Conservation (phyloP, 108 stramenopile genomes). For the Ochromonas danica region DNA sequence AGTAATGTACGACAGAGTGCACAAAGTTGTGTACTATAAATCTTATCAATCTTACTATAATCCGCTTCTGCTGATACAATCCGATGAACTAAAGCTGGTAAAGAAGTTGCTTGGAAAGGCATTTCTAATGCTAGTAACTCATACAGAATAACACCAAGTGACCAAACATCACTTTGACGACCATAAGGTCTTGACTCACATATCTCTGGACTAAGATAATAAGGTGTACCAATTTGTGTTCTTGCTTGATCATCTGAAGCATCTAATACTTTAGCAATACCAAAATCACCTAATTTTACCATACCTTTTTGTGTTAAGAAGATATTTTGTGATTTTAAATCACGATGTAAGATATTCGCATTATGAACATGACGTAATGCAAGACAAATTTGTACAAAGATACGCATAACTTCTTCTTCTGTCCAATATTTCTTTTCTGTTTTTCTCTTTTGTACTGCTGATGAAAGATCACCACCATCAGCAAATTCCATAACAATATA, state of each 20-base stretch:
- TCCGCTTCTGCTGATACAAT: not conserved
- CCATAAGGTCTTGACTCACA: constrained; percentile 54
- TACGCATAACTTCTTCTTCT: constrained; percentile 41
- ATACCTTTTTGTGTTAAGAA: constrained; percentile 57
- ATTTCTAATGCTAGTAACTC: constrained; percentile 46
- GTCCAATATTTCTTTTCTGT: constrained; percentile 4
- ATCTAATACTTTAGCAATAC: constrained; percentile 58
- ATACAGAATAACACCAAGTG: constrained; percentile 51
- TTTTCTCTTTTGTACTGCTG: constrained; percentile 40
- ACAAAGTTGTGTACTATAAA: not conserved
- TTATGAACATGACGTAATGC: constrained; percentile 57
- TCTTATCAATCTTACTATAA: not conserved
- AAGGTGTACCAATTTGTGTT: constrained; percentile 44
- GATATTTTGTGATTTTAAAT: constrained; percentile 63
- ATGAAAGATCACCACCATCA: constrained; percentile 55
- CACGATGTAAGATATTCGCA: constrained; percentile 56
- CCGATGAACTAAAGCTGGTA: constrained; percentile 23
- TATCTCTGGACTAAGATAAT: constrained; percentile 56
- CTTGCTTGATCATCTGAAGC: constrained; percentile 28
- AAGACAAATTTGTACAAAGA: constrained; percentile 56
- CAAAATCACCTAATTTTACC: constrained; percentile 66
- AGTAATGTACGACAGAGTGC: not conserved
- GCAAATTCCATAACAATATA: constrained; percentile 60
- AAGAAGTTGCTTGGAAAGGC: constrained; percentile 40
- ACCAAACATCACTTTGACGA: constrained; percentile 51